Percentiles rank a stretch among this genome's conserved stretches.
phyloP scores from a whole-genome alignment of 2,329 filamentous ascomycete genomes.

The Colletotrichum sp. region DNA sequence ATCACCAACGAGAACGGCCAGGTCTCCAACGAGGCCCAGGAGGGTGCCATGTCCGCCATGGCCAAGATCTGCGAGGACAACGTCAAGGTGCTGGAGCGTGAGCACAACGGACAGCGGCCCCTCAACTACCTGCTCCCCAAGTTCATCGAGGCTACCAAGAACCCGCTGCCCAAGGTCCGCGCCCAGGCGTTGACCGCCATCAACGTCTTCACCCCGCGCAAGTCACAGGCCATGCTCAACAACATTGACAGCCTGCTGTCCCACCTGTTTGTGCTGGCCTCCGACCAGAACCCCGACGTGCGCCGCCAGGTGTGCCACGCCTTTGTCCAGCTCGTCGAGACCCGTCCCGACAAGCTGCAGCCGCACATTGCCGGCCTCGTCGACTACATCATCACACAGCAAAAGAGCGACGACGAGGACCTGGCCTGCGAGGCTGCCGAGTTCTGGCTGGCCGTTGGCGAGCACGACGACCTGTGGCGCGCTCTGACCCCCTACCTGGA shows the following conservation, averaged over 20 bases:
- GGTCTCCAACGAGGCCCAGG: constrained; percentile 75
- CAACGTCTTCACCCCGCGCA: constrained; percentile 89
- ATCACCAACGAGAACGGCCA: constrained; percentile 76
- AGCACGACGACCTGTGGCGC: constrained; percentile 81
- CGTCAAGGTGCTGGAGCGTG: constrained; percentile 81
- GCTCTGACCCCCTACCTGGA: constrained; percentile 78
- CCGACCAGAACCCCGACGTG: constrained; percentile 80
- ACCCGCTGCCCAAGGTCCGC: constrained; percentile 77
- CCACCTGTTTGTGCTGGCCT: constrained; percentile 81
- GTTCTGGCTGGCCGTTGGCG: constrained; percentile 94
- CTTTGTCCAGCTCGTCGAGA: constrained; percentile 90
- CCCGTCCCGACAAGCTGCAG: constrained; percentile 86
- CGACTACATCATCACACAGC: constrained; percentile 90
- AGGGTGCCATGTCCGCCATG: constrained; percentile 92
- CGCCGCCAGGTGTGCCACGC: constrained; percentile 91
- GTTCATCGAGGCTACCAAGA: constrained; percentile 85
- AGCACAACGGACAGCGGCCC: constrained; percentile 87
- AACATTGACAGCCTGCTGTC: constrained; percentile 83
- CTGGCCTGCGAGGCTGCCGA: constrained; percentile 94
- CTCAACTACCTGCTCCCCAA: constrained; percentile 89
- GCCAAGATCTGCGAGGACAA: constrained; percentile 98
- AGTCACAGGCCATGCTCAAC: constrained; percentile 80
- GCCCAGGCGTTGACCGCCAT: constrained; percentile 81
- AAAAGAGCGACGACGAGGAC: constrained; percentile 86
- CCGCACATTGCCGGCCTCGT: constrained; percentile 89